Percentiles rank a stretch among this genome's conserved stretches.
These are phyloP conservation scores for Corymbia maculata DNA, from an alignment of 345 rosid species.

Conservation along the genomic window DNA sequence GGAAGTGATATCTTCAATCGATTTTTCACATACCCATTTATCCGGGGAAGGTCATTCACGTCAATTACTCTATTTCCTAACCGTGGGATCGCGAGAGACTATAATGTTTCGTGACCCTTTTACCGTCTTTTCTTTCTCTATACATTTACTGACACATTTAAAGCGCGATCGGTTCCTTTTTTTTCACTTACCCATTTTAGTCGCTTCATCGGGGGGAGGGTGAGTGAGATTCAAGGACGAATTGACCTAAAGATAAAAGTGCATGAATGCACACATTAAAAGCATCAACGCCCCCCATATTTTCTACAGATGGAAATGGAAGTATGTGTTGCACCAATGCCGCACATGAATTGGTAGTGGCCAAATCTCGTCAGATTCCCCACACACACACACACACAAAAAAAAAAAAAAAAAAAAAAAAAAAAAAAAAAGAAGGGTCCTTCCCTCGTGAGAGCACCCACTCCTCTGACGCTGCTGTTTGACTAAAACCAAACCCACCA, in stretches of 20 bases:
- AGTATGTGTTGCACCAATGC: background rate
- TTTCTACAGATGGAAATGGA: background rate
- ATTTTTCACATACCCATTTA: background rate
- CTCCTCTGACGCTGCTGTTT: constrained; percentile 1
- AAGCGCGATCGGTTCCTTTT: background rate
- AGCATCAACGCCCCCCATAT: background rate
- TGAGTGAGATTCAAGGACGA: background rate
- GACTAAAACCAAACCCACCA: constrained; percentile 7
- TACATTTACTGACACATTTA: background rate
- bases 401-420: too few species aligned
- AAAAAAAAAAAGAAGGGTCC: background rate
- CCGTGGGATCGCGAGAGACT: background rate
- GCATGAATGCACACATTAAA: background rate
- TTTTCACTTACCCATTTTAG: background rate
- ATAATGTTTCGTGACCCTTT: background rate
- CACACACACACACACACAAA: too few species aligned
- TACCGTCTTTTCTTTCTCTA: fast-evolving
- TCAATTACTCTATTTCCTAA: background rate
- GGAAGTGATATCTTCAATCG: background rate
- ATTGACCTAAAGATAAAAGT: background rate
- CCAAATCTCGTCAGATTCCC: background rate
- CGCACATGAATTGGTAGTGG: background rate
- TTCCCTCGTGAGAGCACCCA: background rate
- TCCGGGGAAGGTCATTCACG: fast-evolving
- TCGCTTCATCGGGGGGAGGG: background rate